Evolutionary conservation across 306 rosid species (phyloP).

Genomic region (Acacia acuminata): DNA sequence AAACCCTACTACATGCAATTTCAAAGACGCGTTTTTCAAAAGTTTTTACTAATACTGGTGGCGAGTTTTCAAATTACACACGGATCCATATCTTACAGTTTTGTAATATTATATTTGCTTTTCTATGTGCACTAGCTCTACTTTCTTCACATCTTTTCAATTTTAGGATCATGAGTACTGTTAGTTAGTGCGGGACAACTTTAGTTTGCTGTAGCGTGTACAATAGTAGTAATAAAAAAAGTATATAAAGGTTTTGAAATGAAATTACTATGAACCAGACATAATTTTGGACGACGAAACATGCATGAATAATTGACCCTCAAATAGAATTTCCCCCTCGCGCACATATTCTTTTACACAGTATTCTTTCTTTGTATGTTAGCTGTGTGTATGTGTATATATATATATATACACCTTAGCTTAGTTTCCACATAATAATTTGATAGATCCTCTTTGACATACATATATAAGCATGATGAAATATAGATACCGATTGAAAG

Average conservation of each 20-base stretch:
- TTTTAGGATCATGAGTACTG: background rate
- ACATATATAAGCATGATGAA: background rate
- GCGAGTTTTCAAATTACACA: background rate
- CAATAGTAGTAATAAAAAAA: background rate
- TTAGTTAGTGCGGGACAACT: background rate
- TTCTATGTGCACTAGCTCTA: background rate
- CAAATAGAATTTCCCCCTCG: background rate
- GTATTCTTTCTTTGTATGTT: background rate
- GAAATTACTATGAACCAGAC: background rate
- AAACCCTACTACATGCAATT: background rate
- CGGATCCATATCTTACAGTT: background rate
- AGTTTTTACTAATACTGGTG: background rate
- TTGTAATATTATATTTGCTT: background rate
- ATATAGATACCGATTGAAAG: background rate
- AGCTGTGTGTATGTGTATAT: background rate
- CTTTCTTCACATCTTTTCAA: background rate
- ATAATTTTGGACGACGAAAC: background rate
- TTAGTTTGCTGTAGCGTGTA: background rate
- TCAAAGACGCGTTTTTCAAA: background rate
- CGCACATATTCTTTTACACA: background rate
- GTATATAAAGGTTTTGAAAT: background rate
- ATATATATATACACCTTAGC: no score
- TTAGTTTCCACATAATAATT: background rate
- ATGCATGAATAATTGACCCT: background rate
- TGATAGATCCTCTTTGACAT: background rate